Evolutionary conservation across 2,329 filamentous ascomycete genomes (phyloP).

Genomic region (Eutypella sp.): DNA sequence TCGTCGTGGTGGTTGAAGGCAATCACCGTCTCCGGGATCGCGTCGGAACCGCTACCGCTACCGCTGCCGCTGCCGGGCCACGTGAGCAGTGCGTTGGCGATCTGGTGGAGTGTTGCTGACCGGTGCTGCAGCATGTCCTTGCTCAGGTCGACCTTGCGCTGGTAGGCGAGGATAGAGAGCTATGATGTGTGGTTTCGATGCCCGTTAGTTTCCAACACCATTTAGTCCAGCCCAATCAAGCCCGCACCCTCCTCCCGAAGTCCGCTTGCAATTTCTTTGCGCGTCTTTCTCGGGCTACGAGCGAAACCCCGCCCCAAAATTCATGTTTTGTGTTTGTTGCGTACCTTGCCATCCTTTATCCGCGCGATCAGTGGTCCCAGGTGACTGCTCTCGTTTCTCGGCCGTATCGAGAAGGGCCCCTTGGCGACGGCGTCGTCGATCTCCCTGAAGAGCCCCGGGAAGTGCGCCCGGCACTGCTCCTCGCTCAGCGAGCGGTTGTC

Average conservation of each 20-base stretch:
- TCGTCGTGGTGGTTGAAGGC: conserved; percentile 48
- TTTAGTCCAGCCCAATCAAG: too few species aligned
- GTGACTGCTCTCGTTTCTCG: conserved; percentile 26
- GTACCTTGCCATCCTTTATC: conserved; percentile 37
- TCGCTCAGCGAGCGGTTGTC: conserved; percentile 36
- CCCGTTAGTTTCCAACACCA: background rate
- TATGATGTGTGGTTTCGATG: conserved; percentile 9
- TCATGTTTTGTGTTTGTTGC: background rate
- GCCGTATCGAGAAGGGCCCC: conserved; percentile 38
- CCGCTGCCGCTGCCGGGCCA: conserved; percentile 31
- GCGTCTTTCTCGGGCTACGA: background rate
- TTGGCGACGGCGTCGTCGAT: conserved; percentile 39
- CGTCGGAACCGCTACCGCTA: background rate
- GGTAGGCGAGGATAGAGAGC: conserved; percentile 41
- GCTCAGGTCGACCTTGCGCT: conserved; percentile 36
- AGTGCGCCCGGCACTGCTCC: conserved; percentile 37
- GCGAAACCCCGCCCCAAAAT: background rate
- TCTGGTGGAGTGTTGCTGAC: conserved; percentile 47
- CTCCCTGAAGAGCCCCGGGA: conserved; percentile 42
- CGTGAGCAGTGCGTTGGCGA: conserved; percentile 48
- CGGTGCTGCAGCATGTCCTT: conserved; percentile 43
- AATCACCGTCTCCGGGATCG: conserved; percentile 46
- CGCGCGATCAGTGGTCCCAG: conserved; percentile 38
- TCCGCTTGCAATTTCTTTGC: background rate
- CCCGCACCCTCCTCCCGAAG: too few species aligned